Evolutionary conservation across 805 yeast species (phyloP).

Genomic region (Yarrowia sp.): DNA sequence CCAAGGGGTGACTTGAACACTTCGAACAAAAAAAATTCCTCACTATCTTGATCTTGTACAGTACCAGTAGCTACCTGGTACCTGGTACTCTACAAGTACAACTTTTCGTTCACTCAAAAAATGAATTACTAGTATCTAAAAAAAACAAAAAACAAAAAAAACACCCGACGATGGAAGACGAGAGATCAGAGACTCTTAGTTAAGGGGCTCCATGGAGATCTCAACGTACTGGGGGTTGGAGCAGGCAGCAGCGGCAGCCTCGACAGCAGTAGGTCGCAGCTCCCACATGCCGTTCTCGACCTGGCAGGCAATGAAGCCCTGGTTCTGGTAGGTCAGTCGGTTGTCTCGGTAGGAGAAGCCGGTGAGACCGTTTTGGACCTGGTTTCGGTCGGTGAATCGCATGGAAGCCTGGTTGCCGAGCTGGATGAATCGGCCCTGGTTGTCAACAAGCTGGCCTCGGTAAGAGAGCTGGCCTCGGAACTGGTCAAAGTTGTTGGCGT

Average conservation of each 20-base stretch:
- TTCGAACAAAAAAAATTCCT: too few species aligned
- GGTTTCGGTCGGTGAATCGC: slow-evolving; percentile 30
- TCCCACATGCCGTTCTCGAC: slow-evolving; percentile 19
- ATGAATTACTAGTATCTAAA: neutral
- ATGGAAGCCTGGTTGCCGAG: slow-evolving; percentile 24
- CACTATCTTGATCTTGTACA: too few species aligned
- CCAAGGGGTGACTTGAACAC: too few species aligned
- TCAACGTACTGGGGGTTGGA: slow-evolving; percentile 10
- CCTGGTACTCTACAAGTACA: too few species aligned
- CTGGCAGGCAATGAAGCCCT: slow-evolving; percentile 26
- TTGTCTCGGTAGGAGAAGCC: slow-evolving; percentile 15
- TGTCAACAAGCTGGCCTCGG: slow-evolving; percentile 29
- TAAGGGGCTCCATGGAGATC: slow-evolving; percentile 17
- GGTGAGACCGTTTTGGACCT: slow-evolving; percentile 20
- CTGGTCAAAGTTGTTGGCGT: slow-evolving; percentile 15
- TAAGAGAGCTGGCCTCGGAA: slow-evolving; percentile 30
- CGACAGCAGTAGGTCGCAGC: slow-evolving; percentile 20
- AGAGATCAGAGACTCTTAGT: neutral
- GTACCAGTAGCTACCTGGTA: too few species aligned
- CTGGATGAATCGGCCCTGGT: slow-evolving; percentile 31
- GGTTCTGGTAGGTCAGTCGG: slow-evolving; percentile 22
- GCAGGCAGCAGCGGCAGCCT: slow-evolving; percentile 12
- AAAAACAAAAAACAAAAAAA: slow-evolving; percentile 13
- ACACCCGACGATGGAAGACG: neutral
- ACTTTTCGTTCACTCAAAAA: neutral